Percentiles rank a stretch among this genome's conserved stretches.
These are phyloP conservation scores for Rutstroemia sp. DNA, from an alignment of 2,329 filamentous ascomycete genomes.

Conservation along the genomic window DNA sequence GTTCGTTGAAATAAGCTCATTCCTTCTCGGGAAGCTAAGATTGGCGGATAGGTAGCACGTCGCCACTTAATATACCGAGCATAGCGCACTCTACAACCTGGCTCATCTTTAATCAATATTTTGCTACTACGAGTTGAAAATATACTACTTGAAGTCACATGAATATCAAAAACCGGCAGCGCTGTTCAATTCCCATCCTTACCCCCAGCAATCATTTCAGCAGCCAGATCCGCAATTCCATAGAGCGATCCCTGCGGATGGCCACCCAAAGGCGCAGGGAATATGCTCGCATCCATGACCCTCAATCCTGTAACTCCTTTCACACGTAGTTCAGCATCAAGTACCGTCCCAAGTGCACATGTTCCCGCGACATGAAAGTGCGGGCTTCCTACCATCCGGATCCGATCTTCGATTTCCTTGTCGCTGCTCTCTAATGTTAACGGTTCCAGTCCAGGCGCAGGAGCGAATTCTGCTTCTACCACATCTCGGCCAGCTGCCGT, in stretches of 20 bases:
- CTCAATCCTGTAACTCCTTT: conserved; percentile 44
- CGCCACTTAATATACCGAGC: too few relatives aligned
- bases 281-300: conserved; percentile 54
- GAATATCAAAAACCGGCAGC: too few relatives aligned
- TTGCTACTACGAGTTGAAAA: too few relatives aligned
- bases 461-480: not conserved
- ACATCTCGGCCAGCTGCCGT: not conserved
- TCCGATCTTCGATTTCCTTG: not conserved
- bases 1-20: too few relatives aligned
- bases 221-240: not conserved
- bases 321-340: conserved; percentile 31
- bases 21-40: too few relatives aligned
- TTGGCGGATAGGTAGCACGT: too few relatives aligned
- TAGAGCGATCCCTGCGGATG: not conserved
- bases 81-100: too few relatives aligned
- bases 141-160: too few relatives aligned
- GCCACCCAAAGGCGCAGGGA: conserved; percentile 40
- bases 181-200: too few relatives aligned
- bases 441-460: not conserved
- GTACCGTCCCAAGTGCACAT: not conserved
- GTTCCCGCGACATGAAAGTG: not conserved
- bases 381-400: not conserved
- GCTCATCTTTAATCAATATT: too few relatives aligned
- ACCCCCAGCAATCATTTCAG: not conserved
- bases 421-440: not conserved